These are phyloP conservation scores for Coelastrella sp. DNA, from an alignment of 139 green algal species.

Conservation along the genomic window DNA sequence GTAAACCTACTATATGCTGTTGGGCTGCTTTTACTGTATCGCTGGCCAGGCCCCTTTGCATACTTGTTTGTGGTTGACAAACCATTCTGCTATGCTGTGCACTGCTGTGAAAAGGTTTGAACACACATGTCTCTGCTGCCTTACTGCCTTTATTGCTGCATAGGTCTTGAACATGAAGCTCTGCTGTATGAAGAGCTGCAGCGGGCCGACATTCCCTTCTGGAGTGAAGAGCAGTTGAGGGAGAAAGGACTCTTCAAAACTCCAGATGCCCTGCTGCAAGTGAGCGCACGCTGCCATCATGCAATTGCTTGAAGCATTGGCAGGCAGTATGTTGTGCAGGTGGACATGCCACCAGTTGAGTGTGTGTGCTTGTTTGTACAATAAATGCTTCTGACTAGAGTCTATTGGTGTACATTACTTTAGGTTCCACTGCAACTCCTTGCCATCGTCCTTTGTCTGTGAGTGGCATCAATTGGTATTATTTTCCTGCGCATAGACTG, in stretches of 20 bases:
- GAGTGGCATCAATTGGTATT: background rate
- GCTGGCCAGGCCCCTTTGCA: too few relatives aligned
- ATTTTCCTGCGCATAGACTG: too few relatives aligned
- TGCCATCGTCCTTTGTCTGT: background rate
- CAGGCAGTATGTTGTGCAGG: background rate
- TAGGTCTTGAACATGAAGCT: background rate
- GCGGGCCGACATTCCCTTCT: constrained; percentile 72
- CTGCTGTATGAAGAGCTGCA: constrained; percentile 61
- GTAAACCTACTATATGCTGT: too few relatives aligned
- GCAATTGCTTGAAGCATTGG: background rate
- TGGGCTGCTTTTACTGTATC: too few relatives aligned
- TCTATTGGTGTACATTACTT: too few relatives aligned
- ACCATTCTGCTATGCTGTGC: background rate
- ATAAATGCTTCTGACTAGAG: too few relatives aligned
- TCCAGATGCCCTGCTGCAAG: constrained; percentile 86
- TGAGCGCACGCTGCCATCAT: background rate
- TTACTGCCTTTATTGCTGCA: background rate
- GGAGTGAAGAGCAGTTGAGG: constrained; percentile 84
- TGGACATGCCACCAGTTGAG: background rate
- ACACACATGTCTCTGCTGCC: background rate
- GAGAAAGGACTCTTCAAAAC: constrained; percentile 86
- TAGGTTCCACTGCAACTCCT: background rate
- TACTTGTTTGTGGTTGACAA: too few relatives aligned
- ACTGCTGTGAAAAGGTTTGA: background rate
- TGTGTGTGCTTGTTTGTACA: background rate